Base-by-base conservation (phyloP, 129 eudicot genomes). In the Kitagawia praeruptora region DNA sequence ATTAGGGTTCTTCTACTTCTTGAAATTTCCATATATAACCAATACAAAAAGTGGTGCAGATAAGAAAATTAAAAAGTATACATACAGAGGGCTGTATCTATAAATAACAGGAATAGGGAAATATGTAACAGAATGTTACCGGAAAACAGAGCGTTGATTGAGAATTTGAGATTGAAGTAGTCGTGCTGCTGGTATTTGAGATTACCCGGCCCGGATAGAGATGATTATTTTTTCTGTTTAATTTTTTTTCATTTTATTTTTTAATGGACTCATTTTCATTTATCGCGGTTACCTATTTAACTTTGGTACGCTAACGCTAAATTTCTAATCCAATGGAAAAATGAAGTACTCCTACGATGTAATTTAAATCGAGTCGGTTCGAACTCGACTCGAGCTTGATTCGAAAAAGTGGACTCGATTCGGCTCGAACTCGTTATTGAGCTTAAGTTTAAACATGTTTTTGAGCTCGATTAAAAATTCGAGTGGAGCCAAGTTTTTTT, bases 1-100 rank as follows among this genome's bases (percentile, higher is more conserved):
- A 28, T 67, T 67, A 31, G 73, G 73, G 73, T n/a, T 61, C 69
- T 58, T n/a, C 69, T 61, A 61, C 25, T 61, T n/a, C 69, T 61
- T 61, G 34, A 25, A 61, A 61, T n/a, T 61, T 61, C n/a, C 5
- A 2, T 61, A 61, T 9, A 61, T n/a, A 23, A 6, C n/a, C 67
- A 58, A 61, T 25, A 61, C 25, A 61, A 58, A 58, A 8, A 23
- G 10, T 8, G 25, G 34, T 23, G 67, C 34, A 61, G 34, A n/a
- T 21, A 23, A 34, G 37, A 31, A 31, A 31, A 31, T 61, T 61
- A 9, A 25, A 25, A n/a, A 25, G 12, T 23, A 58, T 23, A 58
- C 67, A 58, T n/a, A 8, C 31, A n/a, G 0, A 58, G 69, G 31
- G 69, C 9, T 61, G 69, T 25, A 10, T 61, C 69, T 61, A 61